Evolutionary conservation across 2,329 filamentous ascomycete species (phyloP), one percentile per base, ranked within the genome.

Genomic region (Cryphonectria naterciae): DNA sequence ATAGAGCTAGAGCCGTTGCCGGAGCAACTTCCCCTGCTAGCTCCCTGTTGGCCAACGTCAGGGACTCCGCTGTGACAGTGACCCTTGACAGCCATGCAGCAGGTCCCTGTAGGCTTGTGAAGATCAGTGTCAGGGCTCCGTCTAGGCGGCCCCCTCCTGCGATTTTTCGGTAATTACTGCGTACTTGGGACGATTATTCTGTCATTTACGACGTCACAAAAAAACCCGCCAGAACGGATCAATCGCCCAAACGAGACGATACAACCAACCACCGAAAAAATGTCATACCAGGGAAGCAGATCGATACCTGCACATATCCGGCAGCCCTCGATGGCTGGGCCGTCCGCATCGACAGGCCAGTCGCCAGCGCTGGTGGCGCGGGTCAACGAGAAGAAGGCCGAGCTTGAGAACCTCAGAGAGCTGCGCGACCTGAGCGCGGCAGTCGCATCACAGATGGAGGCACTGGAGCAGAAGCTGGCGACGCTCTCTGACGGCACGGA

Each of bases 321-420:
- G 70, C 88, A 90, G 75, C 83, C 87, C 49, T 89, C 88, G 75
- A 80, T 82, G 62, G 82, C 84, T 2, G 72, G 77, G 13, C 78
- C 76, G 70, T 81, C 84, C 5, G 80, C 82, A 39, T 83, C 85
- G 67, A 79, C 81, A 5, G 87, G 89, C 64, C 91, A 93, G 79
- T 92, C 92, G 1, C 88, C 92, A 0, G 88, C 89, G 37, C 84
- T 96, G 22, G 83, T 92, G 67, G 89, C 92, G 61, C 91, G 93
- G 74, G 94, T 97, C 78, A 90, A 92, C 74, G 93, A 96, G 83
- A 97, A 97, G 85, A 94, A 92, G 80, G 89, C 90, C 68, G 93
- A 97, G 80, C 86, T 97, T 7, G 92, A 94, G 75, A 93, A 90
- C 76, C 84, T 96, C 70, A 92, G 89, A 78, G 91, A 96, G 79